phyloP scores from a whole-genome alignment of 257 asterid genomes.

The Solanum lignicaule region DNA sequence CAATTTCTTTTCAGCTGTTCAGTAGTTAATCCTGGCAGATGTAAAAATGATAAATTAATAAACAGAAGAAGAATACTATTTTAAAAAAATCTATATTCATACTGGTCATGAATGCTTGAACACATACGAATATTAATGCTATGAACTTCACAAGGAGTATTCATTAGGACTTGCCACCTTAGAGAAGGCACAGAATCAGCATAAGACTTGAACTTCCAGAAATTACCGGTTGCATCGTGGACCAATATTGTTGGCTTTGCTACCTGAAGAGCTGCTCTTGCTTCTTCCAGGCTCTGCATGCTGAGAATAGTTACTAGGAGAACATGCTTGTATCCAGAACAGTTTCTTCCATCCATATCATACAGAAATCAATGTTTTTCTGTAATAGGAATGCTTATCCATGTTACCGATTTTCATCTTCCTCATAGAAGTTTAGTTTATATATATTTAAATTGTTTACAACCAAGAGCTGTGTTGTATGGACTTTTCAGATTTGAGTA shows the following conservation, averaged over 20 bases:
- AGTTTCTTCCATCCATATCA: background rate
- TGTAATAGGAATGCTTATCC: background rate
- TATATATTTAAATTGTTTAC: background rate
- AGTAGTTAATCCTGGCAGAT: constrained; percentile 37
- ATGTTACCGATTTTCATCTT: background rate
- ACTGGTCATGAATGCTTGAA: background rate
- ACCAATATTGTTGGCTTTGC: constrained; percentile 53
- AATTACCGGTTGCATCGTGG: constrained; percentile 44
- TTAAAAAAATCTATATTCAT: background rate
- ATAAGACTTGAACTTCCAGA: constrained; percentile 58
- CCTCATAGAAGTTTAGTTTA: background rate
- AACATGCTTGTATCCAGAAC: background rate
- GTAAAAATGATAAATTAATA: background rate
- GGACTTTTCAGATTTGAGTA: background rate
- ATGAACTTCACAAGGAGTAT: constrained; percentile 8
- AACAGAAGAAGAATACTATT: background rate
- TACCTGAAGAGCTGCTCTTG: constrained; percentile 60
- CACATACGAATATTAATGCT: constrained; percentile 21
- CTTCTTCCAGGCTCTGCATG: constrained; percentile 78
- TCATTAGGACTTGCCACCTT: constrained; percentile 61
- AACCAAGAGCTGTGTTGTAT: background rate
- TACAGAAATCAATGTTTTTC: background rate
- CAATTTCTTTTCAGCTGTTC: constrained; percentile 28
- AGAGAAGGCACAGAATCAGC: constrained; percentile 34
- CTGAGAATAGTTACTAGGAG: constrained; percentile 3